phyloP scores from a whole-genome alignment of 345 rosid species.

The Reutealis trisperma region DNA sequence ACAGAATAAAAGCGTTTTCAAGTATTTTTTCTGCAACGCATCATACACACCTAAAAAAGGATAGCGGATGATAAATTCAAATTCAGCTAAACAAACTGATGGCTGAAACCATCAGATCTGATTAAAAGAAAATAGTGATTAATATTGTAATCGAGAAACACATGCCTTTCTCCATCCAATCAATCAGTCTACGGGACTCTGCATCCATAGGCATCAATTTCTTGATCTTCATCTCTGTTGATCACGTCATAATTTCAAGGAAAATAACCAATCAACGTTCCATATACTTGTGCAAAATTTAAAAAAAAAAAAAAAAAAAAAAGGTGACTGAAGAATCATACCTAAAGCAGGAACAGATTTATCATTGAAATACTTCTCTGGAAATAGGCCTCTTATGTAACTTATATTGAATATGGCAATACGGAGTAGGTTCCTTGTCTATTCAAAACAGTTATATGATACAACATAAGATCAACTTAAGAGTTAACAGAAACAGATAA shows the following conservation, averaged over 20 bases:
- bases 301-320: constrained; percentile 1
- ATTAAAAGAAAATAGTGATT: background rate
- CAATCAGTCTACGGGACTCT: constrained; percentile 91
- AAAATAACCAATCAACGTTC: background rate
- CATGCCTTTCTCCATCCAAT: constrained; percentile 99
- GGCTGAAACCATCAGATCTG: background rate
- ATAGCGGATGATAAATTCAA: background rate
- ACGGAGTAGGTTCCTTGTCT: constrained; percentile 93
- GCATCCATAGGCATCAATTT: constrained; percentile 96
- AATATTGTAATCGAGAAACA: background rate
- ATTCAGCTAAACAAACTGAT: background rate
- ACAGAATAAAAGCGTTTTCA: constrained; percentile 86
- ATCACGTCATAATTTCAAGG: constrained; percentile 10
- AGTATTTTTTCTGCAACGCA: constrained; percentile 87
- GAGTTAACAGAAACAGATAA: background rate
- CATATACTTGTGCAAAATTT: background rate
- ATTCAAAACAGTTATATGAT: constrained; percentile 6
- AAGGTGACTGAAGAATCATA: constrained; percentile 23
- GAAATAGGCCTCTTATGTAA: constrained; percentile 94
- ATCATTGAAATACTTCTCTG: constrained; percentile 91
- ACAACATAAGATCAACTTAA: constrained; percentile 13
- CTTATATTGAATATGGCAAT: constrained; percentile 96
- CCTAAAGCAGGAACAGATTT: constrained; percentile 97
- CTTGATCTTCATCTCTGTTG: constrained; percentile 90
- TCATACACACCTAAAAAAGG: constrained; percentile 72